These are phyloP conservation scores for Mortierella sp. DNA, from an alignment of 371 early-diverging fungal genomes.

Conservation along the genomic window DNA sequence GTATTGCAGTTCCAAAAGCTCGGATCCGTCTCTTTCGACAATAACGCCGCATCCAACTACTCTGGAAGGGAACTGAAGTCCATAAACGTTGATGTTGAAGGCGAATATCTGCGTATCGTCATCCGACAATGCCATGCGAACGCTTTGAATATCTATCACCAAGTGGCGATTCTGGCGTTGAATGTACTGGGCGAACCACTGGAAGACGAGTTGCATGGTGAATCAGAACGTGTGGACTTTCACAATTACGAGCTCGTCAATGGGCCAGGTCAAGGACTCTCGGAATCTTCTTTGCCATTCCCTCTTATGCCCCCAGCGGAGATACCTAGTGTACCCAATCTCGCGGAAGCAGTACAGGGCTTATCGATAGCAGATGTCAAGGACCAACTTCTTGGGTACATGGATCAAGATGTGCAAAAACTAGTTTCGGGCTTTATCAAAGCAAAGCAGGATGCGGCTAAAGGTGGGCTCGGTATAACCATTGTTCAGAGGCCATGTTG, in stretches of 20 bases:
- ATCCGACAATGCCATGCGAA: conserved; percentile 79
- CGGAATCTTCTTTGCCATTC: conserved; percentile 31
- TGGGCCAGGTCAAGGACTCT: conserved; percentile 46
- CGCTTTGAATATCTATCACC: conserved; percentile 78
- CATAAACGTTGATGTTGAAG: conserved; percentile 77
- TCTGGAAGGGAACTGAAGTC: conserved; percentile 79
- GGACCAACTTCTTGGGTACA: conserved; percentile 48
- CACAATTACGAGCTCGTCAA: conserved; percentile 46
- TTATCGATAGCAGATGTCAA: conserved; percentile 49
- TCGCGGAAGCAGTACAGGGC: conserved; percentile 21
- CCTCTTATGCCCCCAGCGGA: conserved; percentile 21
- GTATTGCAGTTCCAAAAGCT: conserved; percentile 47
- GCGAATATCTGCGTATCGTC: conserved; percentile 76
- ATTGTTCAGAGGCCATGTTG: not conserved
- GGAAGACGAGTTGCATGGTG: conserved; percentile 36
- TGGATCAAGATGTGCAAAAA: conserved; percentile 35
- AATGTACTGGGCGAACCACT: conserved; percentile 64
- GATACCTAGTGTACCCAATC: conserved; percentile 8
- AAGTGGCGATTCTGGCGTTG: conserved; percentile 72
- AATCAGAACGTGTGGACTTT: conserved; percentile 44
- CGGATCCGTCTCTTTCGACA: conserved; percentile 63
- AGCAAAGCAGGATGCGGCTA: conserved; percentile 65
- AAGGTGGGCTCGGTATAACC: conserved; percentile 36
- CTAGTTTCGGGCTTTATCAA: conserved; percentile 55
- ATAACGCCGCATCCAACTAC: conserved; percentile 62